Evolutionary conservation across 768 basidiomycete species (phyloP).

Genomic region (Mycena rebaudengoi): DNA sequence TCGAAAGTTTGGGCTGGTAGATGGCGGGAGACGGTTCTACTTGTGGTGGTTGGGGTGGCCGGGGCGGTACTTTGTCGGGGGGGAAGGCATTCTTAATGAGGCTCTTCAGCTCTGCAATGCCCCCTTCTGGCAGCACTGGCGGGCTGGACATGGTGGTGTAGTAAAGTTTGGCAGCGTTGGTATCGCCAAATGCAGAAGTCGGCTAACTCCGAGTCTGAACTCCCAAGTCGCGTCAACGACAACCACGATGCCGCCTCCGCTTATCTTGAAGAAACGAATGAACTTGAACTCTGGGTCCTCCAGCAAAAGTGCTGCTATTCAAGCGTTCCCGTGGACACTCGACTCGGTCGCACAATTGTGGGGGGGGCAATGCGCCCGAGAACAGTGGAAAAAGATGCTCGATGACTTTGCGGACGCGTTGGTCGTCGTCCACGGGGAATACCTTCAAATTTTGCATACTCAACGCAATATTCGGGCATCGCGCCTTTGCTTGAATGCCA

Average conservation of each 20-base stretch:
- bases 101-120: no score
- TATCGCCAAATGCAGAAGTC: no score
- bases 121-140: no score
- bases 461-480: neutral
- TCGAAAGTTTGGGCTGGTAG: slow-evolving; percentile 2
- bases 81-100: no score
- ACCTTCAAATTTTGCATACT: slow-evolving; percentile 49
- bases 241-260: neutral
- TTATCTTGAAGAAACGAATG: neutral
- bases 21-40: neutral
- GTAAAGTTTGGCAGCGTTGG: no score
- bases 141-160: no score
- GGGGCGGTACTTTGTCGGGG: no score
- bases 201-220: no score
- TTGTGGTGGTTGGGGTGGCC: neutral
- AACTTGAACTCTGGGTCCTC: neutral
- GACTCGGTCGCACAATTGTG: neutral
- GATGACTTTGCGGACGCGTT: slow-evolving; percentile 60
- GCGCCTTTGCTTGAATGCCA: neutral
- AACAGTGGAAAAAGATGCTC: slow-evolving; percentile 56
- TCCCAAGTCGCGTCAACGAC: neutral
- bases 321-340: slow-evolving; percentile 15
- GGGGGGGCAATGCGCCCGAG: slow-evolving; percentile 18
- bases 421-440: slow-evolving; percentile 52
- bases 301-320: neutral